Conservation (phyloP, 2,329 filamentous ascomycete species). For the Pseudogymnoascus sp. region DNA sequence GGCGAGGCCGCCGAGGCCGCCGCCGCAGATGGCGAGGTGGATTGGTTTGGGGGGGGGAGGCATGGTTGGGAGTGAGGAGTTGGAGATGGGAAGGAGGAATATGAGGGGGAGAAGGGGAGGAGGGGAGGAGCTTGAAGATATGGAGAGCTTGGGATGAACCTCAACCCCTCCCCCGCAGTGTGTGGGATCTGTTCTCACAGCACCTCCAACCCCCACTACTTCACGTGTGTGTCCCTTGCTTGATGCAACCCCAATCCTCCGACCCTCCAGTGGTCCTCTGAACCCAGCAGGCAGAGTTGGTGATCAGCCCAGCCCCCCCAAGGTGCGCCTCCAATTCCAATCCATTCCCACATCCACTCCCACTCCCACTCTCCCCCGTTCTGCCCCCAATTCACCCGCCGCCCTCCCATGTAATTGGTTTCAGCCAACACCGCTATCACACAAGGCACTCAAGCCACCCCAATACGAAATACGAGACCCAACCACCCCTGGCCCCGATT, state of each 20-base stretch:
- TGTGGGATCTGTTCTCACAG: not conserved
- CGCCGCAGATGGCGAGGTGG: slow-evolving; percentile 48
- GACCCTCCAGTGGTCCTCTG: not conserved
- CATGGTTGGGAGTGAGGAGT: not conserved
- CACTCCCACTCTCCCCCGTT: not conserved
- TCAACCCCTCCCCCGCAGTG: not conserved
- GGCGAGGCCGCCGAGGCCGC: slow-evolving; percentile 49
- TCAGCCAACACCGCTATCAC: not conserved
- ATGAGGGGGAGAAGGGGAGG: not conserved
- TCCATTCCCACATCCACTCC: not conserved
- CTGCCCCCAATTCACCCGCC: not conserved
- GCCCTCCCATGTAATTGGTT: not conserved
- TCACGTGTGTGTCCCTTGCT: not conserved
- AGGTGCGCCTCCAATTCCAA: not conserved
- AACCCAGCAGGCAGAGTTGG: not conserved
- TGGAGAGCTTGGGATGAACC: not conserved
- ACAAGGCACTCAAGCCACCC: not conserved
- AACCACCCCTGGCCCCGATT: not conserved
- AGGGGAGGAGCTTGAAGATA: not conserved
- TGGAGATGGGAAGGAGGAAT: not conserved
- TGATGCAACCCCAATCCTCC: not conserved
- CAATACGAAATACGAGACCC: not conserved
- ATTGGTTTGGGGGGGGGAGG: slow-evolving; percentile 2
- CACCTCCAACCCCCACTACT: not conserved
- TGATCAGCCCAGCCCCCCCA: not conserved